Conservation (phyloP, 2,329 filamentous ascomycete genomes). For the Fusarium euwallaceae region DNA sequence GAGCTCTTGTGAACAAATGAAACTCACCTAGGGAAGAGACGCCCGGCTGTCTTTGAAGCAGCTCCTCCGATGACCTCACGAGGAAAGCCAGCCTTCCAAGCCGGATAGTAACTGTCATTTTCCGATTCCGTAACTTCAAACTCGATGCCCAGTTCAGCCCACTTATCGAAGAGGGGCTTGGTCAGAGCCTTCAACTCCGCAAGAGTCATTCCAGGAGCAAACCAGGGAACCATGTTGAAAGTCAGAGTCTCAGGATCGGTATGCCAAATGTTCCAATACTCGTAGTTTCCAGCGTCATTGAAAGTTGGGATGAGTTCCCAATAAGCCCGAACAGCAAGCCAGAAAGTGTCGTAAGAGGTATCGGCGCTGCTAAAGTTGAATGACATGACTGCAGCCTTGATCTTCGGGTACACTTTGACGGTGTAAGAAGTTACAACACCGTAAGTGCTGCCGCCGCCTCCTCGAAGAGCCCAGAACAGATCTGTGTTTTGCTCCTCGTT, state of each 20-base stretch:
- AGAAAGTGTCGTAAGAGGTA: conserved; percentile 31
- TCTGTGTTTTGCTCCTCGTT: conserved; percentile 32
- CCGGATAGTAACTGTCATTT: conserved; percentile 33
- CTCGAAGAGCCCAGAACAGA: conserved; percentile 56
- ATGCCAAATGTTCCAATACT: conserved; percentile 40
- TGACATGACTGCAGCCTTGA: conserved; percentile 38
- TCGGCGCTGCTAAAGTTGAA: conserved; percentile 36
- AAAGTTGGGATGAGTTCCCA: conserved; percentile 31
- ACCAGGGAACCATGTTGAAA: conserved; percentile 42
- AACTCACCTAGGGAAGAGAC: conserved; percentile 41
- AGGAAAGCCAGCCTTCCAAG: conserved; percentile 40
- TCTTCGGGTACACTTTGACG: conserved; percentile 55
- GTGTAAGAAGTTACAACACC: conserved; percentile 51
- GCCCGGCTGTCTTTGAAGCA: conserved; percentile 37
- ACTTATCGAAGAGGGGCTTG: conserved; percentile 29
- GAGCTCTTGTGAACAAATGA: no score
- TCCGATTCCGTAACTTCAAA: conserved; percentile 27
- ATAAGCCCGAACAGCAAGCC: conserved; percentile 34
- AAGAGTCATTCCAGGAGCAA: conserved; percentile 37
- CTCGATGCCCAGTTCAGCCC: conserved; percentile 27
- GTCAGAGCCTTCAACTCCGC: conserved; percentile 23
- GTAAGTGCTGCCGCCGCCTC: conserved; percentile 56
- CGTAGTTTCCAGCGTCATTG: conserved; percentile 38
- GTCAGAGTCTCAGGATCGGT: conserved; percentile 17
- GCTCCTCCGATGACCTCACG: conserved; percentile 30